phyloP scores from a whole-genome alignment of 2,329 filamentous ascomycete genomes.

The Trichoderma brevicompactum region DNA sequence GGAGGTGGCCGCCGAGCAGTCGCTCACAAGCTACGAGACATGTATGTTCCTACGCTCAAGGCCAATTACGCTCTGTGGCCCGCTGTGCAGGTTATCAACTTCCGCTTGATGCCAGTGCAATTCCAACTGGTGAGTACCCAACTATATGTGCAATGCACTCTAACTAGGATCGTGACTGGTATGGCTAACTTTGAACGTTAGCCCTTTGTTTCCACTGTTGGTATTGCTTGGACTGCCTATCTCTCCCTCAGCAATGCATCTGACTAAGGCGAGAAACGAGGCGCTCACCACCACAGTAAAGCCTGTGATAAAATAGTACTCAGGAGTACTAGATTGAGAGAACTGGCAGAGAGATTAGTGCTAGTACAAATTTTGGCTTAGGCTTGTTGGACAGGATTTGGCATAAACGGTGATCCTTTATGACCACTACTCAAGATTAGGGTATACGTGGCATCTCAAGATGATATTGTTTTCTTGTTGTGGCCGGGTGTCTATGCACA shows the following conservation, averaged over 20 bases:
- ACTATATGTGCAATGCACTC: neutral
- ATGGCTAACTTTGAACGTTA: conserved; percentile 44
- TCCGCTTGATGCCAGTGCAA: conserved; percentile 90
- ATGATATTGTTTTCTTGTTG: neutral
- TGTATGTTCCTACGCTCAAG: conserved; percentile 92
- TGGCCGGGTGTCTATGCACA: neutral
- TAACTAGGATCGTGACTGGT: neutral
- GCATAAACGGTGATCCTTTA: neutral
- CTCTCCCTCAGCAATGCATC: conserved; percentile 88
- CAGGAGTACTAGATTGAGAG: neutral
- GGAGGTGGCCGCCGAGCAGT: conserved; percentile 84
- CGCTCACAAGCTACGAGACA: conserved; percentile 83
- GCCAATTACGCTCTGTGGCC: conserved; percentile 97
- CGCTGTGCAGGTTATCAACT: conserved; percentile 94
- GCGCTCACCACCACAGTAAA: neutral
- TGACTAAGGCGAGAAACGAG: conserved; percentile 53
- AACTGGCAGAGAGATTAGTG: too few species aligned
- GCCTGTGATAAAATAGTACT: neutral
- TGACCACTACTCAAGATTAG: neutral
- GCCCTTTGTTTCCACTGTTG: conserved; percentile 94
- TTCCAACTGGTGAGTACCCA: conserved; percentile 82
- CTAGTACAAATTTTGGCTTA: neutral
- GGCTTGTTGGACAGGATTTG: neutral
- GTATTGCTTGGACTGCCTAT: conserved; percentile 98
- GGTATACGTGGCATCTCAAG: neutral